Conservation (phyloP, 106 monocot genomes). For the Acanthochlamys bracteata region DNA sequence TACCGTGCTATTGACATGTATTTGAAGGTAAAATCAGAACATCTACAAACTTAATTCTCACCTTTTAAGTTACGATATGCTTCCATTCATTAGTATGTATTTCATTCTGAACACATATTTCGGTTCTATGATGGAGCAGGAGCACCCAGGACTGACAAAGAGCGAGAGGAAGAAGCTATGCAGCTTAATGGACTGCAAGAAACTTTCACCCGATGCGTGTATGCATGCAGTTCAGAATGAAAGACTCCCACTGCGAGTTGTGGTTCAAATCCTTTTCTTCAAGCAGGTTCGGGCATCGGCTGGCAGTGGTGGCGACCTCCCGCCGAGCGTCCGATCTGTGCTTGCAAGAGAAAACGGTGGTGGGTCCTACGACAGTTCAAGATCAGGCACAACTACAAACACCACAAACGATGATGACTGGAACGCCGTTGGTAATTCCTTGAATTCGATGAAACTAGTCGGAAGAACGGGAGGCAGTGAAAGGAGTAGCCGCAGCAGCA, state of each 20-base stretch:
- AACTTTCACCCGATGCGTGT: constrained; percentile 48
- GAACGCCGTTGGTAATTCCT: constrained; percentile 20
- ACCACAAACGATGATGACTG: constrained; percentile 36
- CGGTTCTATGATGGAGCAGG: constrained; percentile 17
- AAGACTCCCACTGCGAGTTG: constrained; percentile 50
- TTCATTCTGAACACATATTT: not conserved
- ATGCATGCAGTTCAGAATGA: constrained; percentile 59
- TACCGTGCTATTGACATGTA: constrained; percentile 69
- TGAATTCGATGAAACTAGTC: constrained; percentile 22
- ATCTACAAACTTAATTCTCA: too few relatives aligned
- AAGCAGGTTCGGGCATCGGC: constrained; percentile 31
- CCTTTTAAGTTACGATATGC: too few relatives aligned
- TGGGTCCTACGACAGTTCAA: constrained; percentile 45
- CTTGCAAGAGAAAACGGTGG: constrained; percentile 29
- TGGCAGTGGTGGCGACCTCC: not conserved
- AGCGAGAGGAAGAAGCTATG: constrained; percentile 54
- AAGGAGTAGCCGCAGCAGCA: constrained; percentile 27
- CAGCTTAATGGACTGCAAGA: constrained; percentile 48
- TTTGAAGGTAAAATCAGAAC: constrained; percentile 37
- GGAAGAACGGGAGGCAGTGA: constrained; percentile 27
- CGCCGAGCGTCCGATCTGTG: constrained; percentile 5
- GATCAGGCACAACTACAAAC: constrained; percentile 39
- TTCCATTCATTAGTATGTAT: too few relatives aligned
- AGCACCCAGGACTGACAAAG: constrained; percentile 40
- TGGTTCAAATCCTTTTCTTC: constrained; percentile 55